Evolutionary conservation across 306 rosid genomes (phyloP), one percentile per base, ranked within the genome.

Genomic region (Lathyrus aphaca): DNA sequence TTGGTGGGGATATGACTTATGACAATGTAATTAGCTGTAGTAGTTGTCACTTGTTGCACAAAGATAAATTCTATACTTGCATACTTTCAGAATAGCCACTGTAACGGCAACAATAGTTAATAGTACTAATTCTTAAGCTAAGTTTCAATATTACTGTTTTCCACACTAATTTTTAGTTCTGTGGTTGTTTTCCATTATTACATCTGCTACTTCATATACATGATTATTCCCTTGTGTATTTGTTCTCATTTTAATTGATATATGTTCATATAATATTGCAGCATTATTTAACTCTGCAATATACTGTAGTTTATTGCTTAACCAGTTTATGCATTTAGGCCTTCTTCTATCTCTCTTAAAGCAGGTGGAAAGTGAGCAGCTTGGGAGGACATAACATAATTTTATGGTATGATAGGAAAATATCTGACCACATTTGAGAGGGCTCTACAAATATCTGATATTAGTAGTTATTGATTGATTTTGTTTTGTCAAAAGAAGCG

Each of bases 321-420:
- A 92, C 92, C 74, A 80, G 76, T 85, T 73, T 85, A 37, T 94
- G 89, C 96, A 84, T 88, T 80, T 89, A 81, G 99, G 92, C 86
- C 56, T 72, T 72, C 56, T 72, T 85, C 86, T 86, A 86, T 84
- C 87, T 85, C 80, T 86, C 87, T 88, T 80, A 88, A 85, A 65
- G 97, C 86, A 87, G 95, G 91, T 86, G 96, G 91, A 81, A 71
- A 80, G 89, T 84, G 91, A 89, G 95, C 99, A 79, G 97, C 97
- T 58, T 84, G 92, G 97, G 84, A 73, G 83, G 85, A 77, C 92
- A 8, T 80, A 80, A 77, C 92, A 8, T 80, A 80, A 73, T 89
- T 60, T 73, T 94, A 94, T 94, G 96, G 96, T 94, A 94, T 85
- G 99, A 60, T 83, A 86, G 97, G 96, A 91, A 81, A 76, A 82